These are phyloP conservation scores for Zasmidium cellare DNA, from an alignment of 2,329 filamentous ascomycete genomes.

Conservation along the genomic window DNA sequence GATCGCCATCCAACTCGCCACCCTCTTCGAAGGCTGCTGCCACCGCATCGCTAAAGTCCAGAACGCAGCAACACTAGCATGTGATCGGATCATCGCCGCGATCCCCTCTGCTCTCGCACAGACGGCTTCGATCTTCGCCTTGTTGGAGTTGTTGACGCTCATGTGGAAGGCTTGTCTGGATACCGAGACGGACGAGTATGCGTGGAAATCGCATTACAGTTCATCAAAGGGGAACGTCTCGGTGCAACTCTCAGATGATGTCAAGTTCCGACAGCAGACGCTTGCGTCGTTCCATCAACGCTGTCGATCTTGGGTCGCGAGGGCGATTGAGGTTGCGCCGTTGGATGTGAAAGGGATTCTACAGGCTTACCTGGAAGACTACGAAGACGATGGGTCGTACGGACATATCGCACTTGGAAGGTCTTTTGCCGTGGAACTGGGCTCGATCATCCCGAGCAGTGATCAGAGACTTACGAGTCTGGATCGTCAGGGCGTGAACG, in stretches of 20 bases:
- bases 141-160: slow-evolving; percentile 86
- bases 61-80: slow-evolving; percentile 77
- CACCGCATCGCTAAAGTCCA: slow-evolving; percentile 92
- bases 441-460: slow-evolving; percentile 77
- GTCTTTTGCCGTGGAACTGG: slow-evolving; percentile 92
- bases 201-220: slow-evolving; percentile 77
- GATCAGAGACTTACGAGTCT: slow-evolving; percentile 85
- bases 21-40: slow-evolving; percentile 84
- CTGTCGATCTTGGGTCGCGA: slow-evolving; percentile 77
- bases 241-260: slow-evolving; percentile 92
- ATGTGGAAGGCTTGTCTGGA: slow-evolving; percentile 97
- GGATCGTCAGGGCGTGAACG: slow-evolving; percentile 69
- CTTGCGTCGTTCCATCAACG: slow-evolving; percentile 74
- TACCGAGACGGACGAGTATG: slow-evolving; percentile 89
- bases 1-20: slow-evolving; percentile 82
- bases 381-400: slow-evolving; percentile 85
- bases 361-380: slow-evolving; percentile 94
- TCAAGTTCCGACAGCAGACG: slow-evolving; percentile 75
- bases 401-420: slow-evolving; percentile 89
- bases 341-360: slow-evolving; percentile 92
- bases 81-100: slow-evolving; percentile 79
- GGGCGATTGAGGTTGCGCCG: slow-evolving; percentile 80
- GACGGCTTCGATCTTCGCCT: slow-evolving; percentile 83
- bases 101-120: slow-evolving; percentile 90
- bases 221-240: slow-evolving; percentile 76